Percentiles rank a stretch among this genome's conserved stretches.
Conservation (phyloP, 108 stramenopile species). For the Cylindrotheca fusiformis region DNA sequence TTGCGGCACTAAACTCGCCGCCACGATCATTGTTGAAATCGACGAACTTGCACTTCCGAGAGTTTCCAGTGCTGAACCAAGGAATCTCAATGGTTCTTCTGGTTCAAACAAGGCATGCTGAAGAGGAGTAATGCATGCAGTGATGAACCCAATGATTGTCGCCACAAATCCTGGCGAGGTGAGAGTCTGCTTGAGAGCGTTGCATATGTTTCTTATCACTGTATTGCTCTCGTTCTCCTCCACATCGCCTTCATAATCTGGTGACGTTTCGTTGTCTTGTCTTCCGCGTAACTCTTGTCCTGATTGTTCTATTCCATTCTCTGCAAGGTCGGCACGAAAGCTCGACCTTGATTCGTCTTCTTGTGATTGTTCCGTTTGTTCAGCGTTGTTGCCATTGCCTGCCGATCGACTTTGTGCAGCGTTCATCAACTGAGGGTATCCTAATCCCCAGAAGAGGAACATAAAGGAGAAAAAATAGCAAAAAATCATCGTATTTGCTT, state of each 20-base stretch:
- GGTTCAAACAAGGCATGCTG: slow-evolving; percentile 55
- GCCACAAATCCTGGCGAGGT: slow-evolving; percentile 63
- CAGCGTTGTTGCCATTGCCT: not conserved
- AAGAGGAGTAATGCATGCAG: slow-evolving; percentile 68
- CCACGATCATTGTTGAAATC: slow-evolving; percentile 61
- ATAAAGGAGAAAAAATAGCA: slow-evolving; percentile 69
- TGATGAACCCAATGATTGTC: slow-evolving; percentile 58
- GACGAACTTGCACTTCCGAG: slow-evolving; percentile 45
- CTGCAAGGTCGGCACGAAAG: too few species aligned
- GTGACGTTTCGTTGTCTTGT: not conserved
- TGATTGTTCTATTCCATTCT: not conserved
- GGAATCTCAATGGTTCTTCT: slow-evolving; percentile 57
- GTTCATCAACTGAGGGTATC: slow-evolving; percentile 42
- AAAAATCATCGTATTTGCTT: slow-evolving; percentile 69
- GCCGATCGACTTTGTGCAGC: slow-evolving; percentile 11
- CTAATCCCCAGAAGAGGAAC: slow-evolving; percentile 60
- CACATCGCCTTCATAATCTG: not conserved
- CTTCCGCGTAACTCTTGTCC: not conserved
- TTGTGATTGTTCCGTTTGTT: not conserved
- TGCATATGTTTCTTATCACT: slow-evolving; percentile 3
- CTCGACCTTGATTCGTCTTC: not conserved
- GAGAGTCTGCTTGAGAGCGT: slow-evolving; percentile 46
- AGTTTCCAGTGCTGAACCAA: slow-evolving; percentile 67
- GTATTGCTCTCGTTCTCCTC: not conserved
- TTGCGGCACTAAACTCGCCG: slow-evolving; percentile 55